Base-by-base conservation (phyloP, 2,329 filamentous ascomycete genomes). In the Penicillium aurantiogriseum region DNA sequence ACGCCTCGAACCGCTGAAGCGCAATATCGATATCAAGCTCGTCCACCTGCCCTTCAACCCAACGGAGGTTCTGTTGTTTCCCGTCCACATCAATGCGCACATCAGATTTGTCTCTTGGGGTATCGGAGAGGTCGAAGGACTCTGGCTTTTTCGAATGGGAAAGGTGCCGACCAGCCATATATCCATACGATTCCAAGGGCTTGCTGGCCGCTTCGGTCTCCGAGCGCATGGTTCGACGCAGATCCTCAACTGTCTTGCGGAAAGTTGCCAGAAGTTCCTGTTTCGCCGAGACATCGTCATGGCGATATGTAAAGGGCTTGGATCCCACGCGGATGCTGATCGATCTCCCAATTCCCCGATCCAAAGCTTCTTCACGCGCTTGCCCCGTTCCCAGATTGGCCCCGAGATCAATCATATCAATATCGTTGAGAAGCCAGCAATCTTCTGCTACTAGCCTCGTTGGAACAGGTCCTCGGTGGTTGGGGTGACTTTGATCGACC, bases 1-100 rank as follows among this genome's bases (percentile, higher is more conserved):
- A 90, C 21, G 88, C 84, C 67, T 97, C 92, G 63, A 96, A 94
- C 42, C 85, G 84, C 71, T 97, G 93, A 50, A 97, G 82, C 0
- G 94, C 93, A 68, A 99, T 92, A 67, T 96, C 89, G 67, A 97
- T 97, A 69, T 99, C 94, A 6, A 99, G 84, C 69, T 96, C 91
- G 70, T 99, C 94, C 74, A 99, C 90, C 76, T 97, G 91, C 51
- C 87, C 86, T 73, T 99, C 94, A 0, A 99, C 91, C 91, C 91
- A 97, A 52, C 93, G 89, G 46, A 99, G 83, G 71, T 94, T 97
- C 71, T 97, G 91, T 74, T 97, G 92, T 69, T 96, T 96, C 48
- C 94, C 94, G 68, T 97, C 94, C 15, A 96, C 91, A 67, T 99
- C 94, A 64, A 99, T 92, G 54, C 96, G 84, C 77, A 96, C 89